phyloP scores from a whole-genome alignment of 2,329 filamentous ascomycete genomes.

The Cordyceps pruinosa region DNA sequence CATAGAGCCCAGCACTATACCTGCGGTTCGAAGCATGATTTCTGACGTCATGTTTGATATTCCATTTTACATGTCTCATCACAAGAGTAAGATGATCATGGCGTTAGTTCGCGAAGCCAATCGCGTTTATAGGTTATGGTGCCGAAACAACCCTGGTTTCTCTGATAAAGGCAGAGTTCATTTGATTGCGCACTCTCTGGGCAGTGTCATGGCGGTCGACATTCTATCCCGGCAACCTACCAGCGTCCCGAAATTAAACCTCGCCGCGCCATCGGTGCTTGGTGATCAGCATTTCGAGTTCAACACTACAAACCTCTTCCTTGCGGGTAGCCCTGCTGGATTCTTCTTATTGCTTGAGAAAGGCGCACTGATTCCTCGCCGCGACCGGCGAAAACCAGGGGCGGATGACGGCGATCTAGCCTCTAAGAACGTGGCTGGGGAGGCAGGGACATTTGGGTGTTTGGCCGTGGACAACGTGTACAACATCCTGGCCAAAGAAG shows the following conservation, averaged over 20 bases:
- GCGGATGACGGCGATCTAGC: constrained; percentile 56
- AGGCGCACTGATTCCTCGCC: constrained; percentile 63
- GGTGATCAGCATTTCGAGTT: constrained; percentile 72
- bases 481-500: constrained; percentile 70
- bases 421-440: constrained; percentile 60
- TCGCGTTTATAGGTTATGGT: constrained; percentile 92
- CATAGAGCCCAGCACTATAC: constrained; percentile 85
- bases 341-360: constrained; percentile 88
- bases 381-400: constrained; percentile 68
- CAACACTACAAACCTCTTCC: constrained; percentile 81
- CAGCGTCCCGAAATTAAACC: constrained; percentile 45
- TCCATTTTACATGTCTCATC: constrained; percentile 93
- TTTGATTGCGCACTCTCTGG: constrained; percentile 86
- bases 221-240: constrained; percentile 87
- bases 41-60: constrained; percentile 98
- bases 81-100: constrained; percentile 90
- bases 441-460: constrained; percentile 76
- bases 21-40: constrained; percentile 87
- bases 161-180: constrained; percentile 76
- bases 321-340: constrained; percentile 81
- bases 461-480: constrained; percentile 93
- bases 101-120: constrained; percentile 89
- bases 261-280: constrained; percentile 28
- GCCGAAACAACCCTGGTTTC: constrained; percentile 85
- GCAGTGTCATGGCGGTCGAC: constrained; percentile 90